Evolutionary conservation across 345 rosid genomes (phyloP).

Genomic region (Geranium rotundifolium): DNA sequence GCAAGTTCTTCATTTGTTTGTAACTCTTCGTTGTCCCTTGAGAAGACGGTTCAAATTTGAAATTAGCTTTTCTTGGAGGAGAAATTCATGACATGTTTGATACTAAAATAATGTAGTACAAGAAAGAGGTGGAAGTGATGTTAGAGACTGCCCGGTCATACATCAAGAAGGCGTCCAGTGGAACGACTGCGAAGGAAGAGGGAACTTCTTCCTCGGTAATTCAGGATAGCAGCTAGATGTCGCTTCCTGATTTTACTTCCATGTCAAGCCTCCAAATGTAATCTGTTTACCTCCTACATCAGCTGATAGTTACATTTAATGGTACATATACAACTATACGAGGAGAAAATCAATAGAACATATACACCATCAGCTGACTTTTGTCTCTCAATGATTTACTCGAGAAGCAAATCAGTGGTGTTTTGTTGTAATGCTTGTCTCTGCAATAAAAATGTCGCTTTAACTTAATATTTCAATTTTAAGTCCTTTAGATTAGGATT

Average conservation of each 20-base stretch:
- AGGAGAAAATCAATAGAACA: neutral
- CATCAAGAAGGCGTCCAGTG: conserved; percentile 15
- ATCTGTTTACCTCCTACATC: neutral
- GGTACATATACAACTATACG: neutral
- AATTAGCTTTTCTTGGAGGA: too few relatives aligned
- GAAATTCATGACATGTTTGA: neutral
- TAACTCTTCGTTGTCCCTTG: neutral
- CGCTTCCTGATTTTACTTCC: neutral
- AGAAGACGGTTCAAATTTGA: neutral
- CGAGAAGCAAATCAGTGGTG: conserved; percentile 8
- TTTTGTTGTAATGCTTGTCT: conserved; percentile 12
- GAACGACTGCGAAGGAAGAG: conserved; percentile 3
- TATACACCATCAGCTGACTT: neutral
- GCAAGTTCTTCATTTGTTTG: neutral
- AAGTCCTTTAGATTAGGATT: too few relatives aligned
- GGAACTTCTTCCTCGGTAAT: conserved; percentile 7
- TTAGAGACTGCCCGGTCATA: conserved; percentile 35
- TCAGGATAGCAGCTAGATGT: conserved; percentile 23
- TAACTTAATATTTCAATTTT: too few relatives aligned
- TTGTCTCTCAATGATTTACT: conserved; percentile 7
- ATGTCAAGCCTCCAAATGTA: neutral
- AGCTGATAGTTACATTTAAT: neutral
- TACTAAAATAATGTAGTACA: conserved; percentile 33
- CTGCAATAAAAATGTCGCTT: neutral
- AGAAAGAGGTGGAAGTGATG: conserved; percentile 79